Base-by-base conservation (phyloP, 768 basidiomycete genomes). In the Boletus rex-veris region DNA sequence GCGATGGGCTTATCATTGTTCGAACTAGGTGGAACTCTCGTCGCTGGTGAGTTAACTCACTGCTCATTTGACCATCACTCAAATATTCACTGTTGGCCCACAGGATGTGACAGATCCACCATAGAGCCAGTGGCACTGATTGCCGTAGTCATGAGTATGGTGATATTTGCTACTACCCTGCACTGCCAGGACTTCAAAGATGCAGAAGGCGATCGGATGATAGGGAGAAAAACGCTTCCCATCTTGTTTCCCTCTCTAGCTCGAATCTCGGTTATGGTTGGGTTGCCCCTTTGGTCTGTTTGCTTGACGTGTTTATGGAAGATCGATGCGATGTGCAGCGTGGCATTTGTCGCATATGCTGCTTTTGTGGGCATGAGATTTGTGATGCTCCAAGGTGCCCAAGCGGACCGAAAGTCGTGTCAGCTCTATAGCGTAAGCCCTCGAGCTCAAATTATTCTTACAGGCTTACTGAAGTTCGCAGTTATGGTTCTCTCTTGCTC, bases 201-300 rank as follows among this genome's bases (percentile, higher is more conserved):
- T 45, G 62, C 71, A 35, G 71, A 73, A 16, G 79, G 79, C 9
- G 80, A 80, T 47, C 56, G 61, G 1, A 53, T 65, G 12, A 64
- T 69, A 11, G 75, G 75, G 4, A 65, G 79, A 26, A 57, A 64
- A 9, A 80, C 79, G 0, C 53, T 80, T 2, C 79, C 80, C 4
- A 76, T 80, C 53, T 70, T 70, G 12, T 68, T 73, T 16, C 79
- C 80, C 16, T 60, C 45, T 11, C 57, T 64, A 15, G 65, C 67
- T 7, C 64, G 68, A 18, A 14, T 47, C 1, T 64, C 67, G 15
- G 65, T 61, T 16, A 59, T 71, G 61, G 12, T 69, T 10, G 63
- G 62, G 33, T 45, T 69, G 3, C 68, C 68, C 7, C 37, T 71
- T 16, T 69, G 68, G 69, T 71, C 69, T 28, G 7, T 71, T 33